These are phyloP conservation scores for Nothophaeocryptopus gaeumannii DNA, from an alignment of 2,329 filamentous ascomycete species.

Conservation along the genomic window DNA sequence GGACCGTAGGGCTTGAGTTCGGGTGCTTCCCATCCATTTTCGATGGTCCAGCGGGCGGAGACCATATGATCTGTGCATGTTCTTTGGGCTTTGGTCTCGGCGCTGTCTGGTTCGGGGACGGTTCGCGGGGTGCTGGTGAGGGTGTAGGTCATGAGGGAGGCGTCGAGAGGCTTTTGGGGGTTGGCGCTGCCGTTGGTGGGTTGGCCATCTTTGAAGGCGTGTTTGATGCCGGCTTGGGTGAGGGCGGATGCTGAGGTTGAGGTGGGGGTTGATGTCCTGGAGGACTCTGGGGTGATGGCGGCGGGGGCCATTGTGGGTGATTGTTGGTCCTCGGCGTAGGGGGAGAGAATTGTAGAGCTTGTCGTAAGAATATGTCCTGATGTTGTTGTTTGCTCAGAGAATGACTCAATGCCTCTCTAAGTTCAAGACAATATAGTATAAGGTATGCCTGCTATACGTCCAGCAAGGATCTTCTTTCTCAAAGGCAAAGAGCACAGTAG, in stretches of 20 bases:
- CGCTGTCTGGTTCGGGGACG: slow-evolving; percentile 41
- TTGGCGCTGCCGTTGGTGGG: slow-evolving; percentile 4
- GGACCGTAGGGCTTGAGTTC: slow-evolving; percentile 75
- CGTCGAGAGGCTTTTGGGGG: slow-evolving; percentile 41
- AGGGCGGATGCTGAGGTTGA: slow-evolving; percentile 35
- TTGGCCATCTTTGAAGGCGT: slow-evolving; percentile 19
- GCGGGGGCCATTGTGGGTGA: slow-evolving; percentile 31
- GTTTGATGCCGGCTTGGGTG: slow-evolving; percentile 39
- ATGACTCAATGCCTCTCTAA: too few species aligned
- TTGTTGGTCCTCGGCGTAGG: not conserved
- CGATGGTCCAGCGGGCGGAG: slow-evolving; percentile 64
- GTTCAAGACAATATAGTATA: too few species aligned
- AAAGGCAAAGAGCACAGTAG: too few species aligned
- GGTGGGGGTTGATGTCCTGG: slow-evolving; percentile 37
- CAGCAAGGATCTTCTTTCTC: too few species aligned
- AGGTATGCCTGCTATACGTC: too few species aligned
- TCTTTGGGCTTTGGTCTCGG: slow-evolving; percentile 40
- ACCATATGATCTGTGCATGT: slow-evolving; percentile 85
- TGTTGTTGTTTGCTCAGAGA: too few species aligned
- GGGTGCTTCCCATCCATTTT: slow-evolving; percentile 69
- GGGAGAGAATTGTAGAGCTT: too few species aligned
- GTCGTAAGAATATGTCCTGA: too few species aligned
- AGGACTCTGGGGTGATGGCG: slow-evolving; percentile 35
- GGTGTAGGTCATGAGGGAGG: slow-evolving; percentile 43
- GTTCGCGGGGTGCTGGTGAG: slow-evolving; percentile 42